Base-by-base conservation (phyloP, 345 rosid genomes). In the Eucalyptus marginata region DNA sequence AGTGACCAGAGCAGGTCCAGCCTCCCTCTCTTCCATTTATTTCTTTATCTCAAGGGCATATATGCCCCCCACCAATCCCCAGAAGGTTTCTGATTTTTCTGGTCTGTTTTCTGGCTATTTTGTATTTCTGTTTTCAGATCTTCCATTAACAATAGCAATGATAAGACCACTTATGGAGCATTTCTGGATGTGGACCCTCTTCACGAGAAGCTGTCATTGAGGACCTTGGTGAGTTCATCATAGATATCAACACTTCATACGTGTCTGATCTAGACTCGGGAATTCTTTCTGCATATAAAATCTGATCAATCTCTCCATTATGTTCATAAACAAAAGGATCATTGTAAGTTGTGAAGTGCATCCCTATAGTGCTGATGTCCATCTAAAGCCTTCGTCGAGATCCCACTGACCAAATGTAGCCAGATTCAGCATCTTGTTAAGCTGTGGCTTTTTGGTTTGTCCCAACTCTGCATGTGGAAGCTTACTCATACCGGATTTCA, bases 1-100 rank as follows among this genome's bases (percentile, higher is more conserved):
- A 94, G 98, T 90, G 98, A 97, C 90, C 98, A 95, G 89, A 94
- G 93, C 95, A 95, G 95, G 96, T 94, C n/a, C 33, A 6, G 0
- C 87, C 87, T 86, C 64, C 87, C 10, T 52, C 83, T 76, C 83
- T 76, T 76, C 24, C 2, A 6, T 20, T 76, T 76, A 10, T 20
- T 76, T 20, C 83, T 10, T 18, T 76, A 20, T 76, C 83, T 20
- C 29, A 10, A 76, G 46, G 83, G 83, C 25, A 36, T 10, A 3
- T 3, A 40, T 18, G 8, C 47, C 47, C 33, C 83, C 47, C 8
- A 76, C 47, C 83, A 20, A 20, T 76, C 47, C 47, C 83, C 47
- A 40, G 6, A 76, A 40, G 13, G 83, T 76, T 20, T 36, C 47
- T 76, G 27, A 76, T 40, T 36, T 11, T n/a, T 64, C 76, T 64